phyloP scores from a whole-genome alignment of 2,329 filamentous ascomycete species.

The Septoria linicola region DNA sequence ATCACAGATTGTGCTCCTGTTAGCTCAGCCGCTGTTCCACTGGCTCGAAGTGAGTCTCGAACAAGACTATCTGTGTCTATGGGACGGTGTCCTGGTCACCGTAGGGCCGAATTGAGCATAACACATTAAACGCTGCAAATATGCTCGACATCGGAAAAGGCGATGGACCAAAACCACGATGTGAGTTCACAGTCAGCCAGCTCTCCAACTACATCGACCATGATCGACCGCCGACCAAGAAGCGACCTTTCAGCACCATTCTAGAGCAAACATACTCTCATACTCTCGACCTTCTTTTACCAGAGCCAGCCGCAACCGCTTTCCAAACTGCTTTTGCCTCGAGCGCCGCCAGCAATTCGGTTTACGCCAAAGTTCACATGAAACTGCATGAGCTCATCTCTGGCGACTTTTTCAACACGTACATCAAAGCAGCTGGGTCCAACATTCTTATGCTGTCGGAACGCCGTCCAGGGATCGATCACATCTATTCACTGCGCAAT shows the following conservation, averaged over 20 bases:
- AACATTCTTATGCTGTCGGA: constrained; percentile 82
- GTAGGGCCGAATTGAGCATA: too few species aligned
- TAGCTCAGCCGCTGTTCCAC: too few species aligned
- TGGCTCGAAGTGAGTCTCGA: too few species aligned
- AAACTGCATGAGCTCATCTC: constrained; percentile 69
- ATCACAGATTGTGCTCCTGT: too few species aligned
- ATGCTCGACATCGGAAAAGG: constrained; percentile 22
- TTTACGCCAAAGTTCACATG: constrained; percentile 70
- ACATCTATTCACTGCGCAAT: constrained; percentile 65
- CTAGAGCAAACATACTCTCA: constrained; percentile 65
- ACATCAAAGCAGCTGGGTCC: constrained; percentile 61
- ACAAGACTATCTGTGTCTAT: too few species aligned
- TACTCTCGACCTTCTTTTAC: constrained; percentile 71
- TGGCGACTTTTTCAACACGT: constrained; percentile 75
- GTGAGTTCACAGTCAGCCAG: constrained; percentile 68
- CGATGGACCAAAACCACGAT: constrained; percentile 53
- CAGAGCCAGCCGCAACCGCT: constrained; percentile 37
- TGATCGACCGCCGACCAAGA: constrained; percentile 67
- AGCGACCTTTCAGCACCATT: constrained; percentile 73
- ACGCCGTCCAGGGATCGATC: constrained; percentile 67
- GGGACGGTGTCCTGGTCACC: too few species aligned
- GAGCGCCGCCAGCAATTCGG: constrained; percentile 30
- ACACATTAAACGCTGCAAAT: neutral
- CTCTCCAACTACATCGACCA: constrained; percentile 69
- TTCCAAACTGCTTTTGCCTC: constrained; percentile 14